These are phyloP conservation scores for Rhizoclosmatium sp. DNA, from an alignment of 192 early-diverging fungal genomes.

Conservation along the genomic window DNA sequence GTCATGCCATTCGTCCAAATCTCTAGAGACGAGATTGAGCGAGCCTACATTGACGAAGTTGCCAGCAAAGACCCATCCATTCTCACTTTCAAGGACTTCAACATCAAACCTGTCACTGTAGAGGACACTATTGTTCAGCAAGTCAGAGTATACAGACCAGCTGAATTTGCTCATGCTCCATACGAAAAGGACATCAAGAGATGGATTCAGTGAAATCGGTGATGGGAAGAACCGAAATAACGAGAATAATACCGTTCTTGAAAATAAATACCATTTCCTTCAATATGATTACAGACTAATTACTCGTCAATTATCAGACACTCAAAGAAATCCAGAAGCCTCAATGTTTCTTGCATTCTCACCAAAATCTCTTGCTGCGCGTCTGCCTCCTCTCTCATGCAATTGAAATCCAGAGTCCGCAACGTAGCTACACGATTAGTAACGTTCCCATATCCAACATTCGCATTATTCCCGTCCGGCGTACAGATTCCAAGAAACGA, in stretches of 20 bases:
- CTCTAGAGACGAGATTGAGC: constrained; percentile 86
- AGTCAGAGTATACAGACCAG: constrained; percentile 78
- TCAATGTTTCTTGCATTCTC: constrained; percentile 34
- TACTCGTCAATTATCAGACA: constrained; percentile 28
- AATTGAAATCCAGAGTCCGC: constrained; percentile 36
- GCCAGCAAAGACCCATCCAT: constrained; percentile 69
- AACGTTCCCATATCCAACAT: not conserved
- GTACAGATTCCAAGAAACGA: not conserved
- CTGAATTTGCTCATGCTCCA: constrained; percentile 45
- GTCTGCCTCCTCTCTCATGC: constrained; percentile 2
- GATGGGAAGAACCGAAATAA: not conserved
- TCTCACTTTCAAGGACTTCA: constrained; percentile 86
- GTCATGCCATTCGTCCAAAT: constrained; percentile 78
- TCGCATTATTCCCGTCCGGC: not conserved
- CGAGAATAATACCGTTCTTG: not conserved
- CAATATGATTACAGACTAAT: not conserved
- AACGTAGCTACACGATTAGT: constrained; percentile 21
- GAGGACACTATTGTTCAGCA: constrained; percentile 86
- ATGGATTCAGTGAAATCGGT: constrained; percentile 2
- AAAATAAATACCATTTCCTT: constrained; percentile 7
- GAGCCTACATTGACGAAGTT: constrained; percentile 45
- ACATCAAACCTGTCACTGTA: constrained; percentile 80
- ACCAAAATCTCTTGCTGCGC: constrained; percentile 20
- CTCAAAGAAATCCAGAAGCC: constrained; percentile 41
- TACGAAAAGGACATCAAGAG: constrained; percentile 46